Evolutionary conservation across 805 yeast genomes (phyloP), one percentile per base, ranked within the genome.

Genomic region (Ogataea angusta): DNA sequence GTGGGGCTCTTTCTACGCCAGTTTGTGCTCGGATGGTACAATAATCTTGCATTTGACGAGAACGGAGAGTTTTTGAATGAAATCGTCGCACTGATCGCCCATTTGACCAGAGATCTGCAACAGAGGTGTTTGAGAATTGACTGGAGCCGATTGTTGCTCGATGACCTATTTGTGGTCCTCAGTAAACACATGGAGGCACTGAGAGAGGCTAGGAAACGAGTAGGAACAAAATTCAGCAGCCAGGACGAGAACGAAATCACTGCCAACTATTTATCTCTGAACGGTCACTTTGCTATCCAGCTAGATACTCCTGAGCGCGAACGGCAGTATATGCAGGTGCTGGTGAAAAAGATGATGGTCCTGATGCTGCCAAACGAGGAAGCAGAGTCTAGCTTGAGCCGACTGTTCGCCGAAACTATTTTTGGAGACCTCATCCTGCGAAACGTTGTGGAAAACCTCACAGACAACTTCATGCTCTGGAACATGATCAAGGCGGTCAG

Each of bases 391-490:
- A 48, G 56, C 4, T 45, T 72, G 8, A 68, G 71, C 2, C 48
- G 54, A 5, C 55, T 64, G 17, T 68, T 77, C 35, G 40, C 74
- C 5, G 49, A 64, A 4, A 56, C 70, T 1, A 42, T 77, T 4
- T 29, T 75, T 10, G 62, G 67, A 17, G 78, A 74, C 32, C 48
- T 75, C 30, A 60, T 70, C 0, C 39, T 77, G 30, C 56, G 56
- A 30, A 73, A 67, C 41, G 48, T 68, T 1, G 53, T 73, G 5
- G 71, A 68, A 6, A 73, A 72, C 48, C 43, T 76, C 12, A 60
- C 71, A 8, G 77, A 76, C 40, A 76, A 76, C n/a, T 76, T 73
- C 59, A 68, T 72, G 55, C 47, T 76, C 2, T 72, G 78, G 66
- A 75, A 69, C 22, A 55, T 76, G 4, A 48, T 70, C 18, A 60